Conservation (phyloP, 352 stramenopile species). For the Phytophthora colocasiae region DNA sequence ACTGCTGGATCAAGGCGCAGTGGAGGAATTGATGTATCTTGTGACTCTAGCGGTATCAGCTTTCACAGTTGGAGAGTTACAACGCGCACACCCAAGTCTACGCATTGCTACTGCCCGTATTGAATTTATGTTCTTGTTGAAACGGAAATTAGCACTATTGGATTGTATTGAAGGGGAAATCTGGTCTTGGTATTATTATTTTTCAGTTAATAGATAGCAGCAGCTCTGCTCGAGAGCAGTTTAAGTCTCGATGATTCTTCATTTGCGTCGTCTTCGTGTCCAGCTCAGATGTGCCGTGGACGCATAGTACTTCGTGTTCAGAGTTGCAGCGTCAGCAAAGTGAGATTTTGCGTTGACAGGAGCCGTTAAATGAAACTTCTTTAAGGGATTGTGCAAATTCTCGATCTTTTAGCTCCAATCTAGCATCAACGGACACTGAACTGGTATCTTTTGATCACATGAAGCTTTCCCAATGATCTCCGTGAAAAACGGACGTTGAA, state of each 20-base stretch:
- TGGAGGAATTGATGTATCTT: conserved; percentile 31
- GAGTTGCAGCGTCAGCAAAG: too few species aligned
- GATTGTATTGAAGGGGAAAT: too few species aligned
- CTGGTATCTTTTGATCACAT: neutral
- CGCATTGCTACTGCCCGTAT: conserved; percentile 29
- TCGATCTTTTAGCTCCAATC: neutral
- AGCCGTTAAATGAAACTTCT: conserved; percentile 29
- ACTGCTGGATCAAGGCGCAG: conserved; percentile 22
- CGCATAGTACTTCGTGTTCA: too few species aligned
- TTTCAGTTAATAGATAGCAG: too few species aligned
- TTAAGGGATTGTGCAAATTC: conserved; percentile 10
- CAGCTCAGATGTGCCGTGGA: too few species aligned
- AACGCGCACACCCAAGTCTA: conserved; percentile 28
- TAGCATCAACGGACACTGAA: conserved; percentile 18
- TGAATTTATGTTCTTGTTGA: too few species aligned
- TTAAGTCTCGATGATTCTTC: too few species aligned
- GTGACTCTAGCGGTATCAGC: conserved; percentile 29
- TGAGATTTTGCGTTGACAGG: too few species aligned
- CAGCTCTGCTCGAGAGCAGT: too few species aligned
- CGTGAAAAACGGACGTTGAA: conserved; percentile 8
- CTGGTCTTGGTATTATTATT: too few species aligned
- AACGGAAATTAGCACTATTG: too few species aligned
- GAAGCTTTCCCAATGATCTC: neutral
- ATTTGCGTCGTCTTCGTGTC: too few species aligned
- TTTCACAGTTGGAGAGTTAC: conserved; percentile 25